These are phyloP conservation scores for Batkoa obscura DNA, from an alignment of 371 early-diverging fungal species.

Conservation along the genomic window DNA sequence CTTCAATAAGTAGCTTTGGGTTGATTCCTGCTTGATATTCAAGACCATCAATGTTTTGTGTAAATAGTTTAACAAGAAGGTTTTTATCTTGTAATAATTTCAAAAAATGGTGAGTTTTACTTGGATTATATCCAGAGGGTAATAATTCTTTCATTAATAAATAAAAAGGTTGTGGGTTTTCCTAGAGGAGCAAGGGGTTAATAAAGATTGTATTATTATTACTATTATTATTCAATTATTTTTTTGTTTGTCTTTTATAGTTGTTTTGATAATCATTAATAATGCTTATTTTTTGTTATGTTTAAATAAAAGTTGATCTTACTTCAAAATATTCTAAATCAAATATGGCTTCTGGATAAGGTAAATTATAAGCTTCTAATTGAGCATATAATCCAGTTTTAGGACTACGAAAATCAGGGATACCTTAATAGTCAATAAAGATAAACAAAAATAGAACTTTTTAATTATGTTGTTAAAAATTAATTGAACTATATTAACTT, in stretches of 20 bases:
- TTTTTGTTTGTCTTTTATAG: background rate
- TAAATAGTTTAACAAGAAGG: constrained; percentile 61
- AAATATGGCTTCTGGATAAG: constrained; percentile 88
- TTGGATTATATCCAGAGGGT: constrained; percentile 56
- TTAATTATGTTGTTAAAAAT: background rate
- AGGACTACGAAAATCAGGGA: constrained; percentile 81
- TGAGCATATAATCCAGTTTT: constrained; percentile 86
- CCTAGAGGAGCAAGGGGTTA: constrained; percentile 13
- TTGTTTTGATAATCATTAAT: too few species aligned
- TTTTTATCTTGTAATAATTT: constrained; percentile 50
- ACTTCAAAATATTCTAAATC: constrained; percentile 71
- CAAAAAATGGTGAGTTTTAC: constrained; percentile 72
- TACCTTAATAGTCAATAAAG: constrained; percentile 20
- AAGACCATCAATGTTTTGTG: constrained; percentile 93
- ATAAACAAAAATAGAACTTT: constrained; percentile 13
- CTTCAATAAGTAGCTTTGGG: constrained; percentile 60
- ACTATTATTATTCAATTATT: background rate
- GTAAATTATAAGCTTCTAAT: constrained; percentile 63
- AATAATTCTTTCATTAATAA: constrained; percentile 78
- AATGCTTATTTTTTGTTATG: too few species aligned
- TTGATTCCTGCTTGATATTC: constrained; percentile 68
- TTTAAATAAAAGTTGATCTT: too few species aligned
- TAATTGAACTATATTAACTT: constrained; percentile 14
- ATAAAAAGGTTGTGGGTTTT: constrained; percentile 75
- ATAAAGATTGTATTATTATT: background rate